These are phyloP conservation scores for Pseudopithomyces chartarum DNA, from an alignment of 2,329 filamentous ascomycete genomes.

Conservation along the genomic window DNA sequence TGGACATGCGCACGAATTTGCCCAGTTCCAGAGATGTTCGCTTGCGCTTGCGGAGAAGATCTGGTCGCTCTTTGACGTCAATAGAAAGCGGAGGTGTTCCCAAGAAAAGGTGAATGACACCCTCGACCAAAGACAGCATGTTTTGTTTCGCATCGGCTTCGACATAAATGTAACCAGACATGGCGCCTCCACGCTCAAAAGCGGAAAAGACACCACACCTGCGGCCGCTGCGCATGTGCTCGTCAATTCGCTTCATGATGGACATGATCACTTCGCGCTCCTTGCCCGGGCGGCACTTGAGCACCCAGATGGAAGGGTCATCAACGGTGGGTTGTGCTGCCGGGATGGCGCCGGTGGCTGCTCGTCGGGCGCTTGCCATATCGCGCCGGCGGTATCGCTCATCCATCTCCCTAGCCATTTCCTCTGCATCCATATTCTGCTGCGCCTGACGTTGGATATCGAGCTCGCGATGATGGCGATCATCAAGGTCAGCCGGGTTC, in stretches of 20 bases:
- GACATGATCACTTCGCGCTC: conserved; percentile 88
- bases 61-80: conserved; percentile 96
- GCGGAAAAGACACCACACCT: conserved; percentile 84
- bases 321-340: conserved; percentile 90
- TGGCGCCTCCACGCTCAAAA: conserved; percentile 86
- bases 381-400: conserved; percentile 82
- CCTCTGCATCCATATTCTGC: conserved; percentile 88
- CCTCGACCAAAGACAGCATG: conserved; percentile 80
- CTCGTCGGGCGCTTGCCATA: conserved; percentile 37
- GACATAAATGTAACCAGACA: conserved; percentile 95
- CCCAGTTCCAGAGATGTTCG: conserved; percentile 79
- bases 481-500: conserved; percentile 79
- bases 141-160: conserved; percentile 88
- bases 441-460: conserved; percentile 89
- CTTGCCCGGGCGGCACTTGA: conserved; percentile 92
- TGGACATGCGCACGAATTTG: conserved; percentile 87
- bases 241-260: conserved; percentile 87
- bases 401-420: conserved; percentile 79
- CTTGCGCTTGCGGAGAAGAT: conserved; percentile 88
- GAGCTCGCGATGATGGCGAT: conserved; percentile 90
- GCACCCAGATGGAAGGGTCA: conserved; percentile 94
- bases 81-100: conserved; percentile 85
- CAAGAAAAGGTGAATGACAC: conserved; percentile 87
- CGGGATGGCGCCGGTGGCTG: conserved; percentile 37
- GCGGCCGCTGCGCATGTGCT: conserved; percentile 76